phyloP scores from a whole-genome alignment of 257 asterid species.

The Salvia hispanica region DNA sequence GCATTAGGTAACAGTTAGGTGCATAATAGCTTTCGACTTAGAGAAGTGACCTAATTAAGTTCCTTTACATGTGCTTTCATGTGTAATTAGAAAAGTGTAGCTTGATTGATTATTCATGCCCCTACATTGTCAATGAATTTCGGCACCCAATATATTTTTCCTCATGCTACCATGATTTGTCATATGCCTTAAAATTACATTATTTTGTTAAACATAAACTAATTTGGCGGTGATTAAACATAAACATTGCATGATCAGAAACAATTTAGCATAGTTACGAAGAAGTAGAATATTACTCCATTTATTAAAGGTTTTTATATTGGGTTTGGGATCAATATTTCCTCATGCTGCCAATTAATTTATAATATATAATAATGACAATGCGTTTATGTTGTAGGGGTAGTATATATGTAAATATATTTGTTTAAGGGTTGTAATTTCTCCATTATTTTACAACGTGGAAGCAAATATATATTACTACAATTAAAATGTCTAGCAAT shows the following conservation, averaged over 20 bases:
- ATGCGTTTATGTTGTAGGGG: conserved; percentile 11
- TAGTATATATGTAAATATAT: no score
- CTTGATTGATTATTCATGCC: neutral
- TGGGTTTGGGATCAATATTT: neutral
- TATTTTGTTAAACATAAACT: no score
- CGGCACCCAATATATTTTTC: no score
- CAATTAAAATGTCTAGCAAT: no score
- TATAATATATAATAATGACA: neutral
- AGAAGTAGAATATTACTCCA: neutral
- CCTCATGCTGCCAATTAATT: neutral
- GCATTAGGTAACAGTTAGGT: conserved; percentile 33
- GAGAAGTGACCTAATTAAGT: conserved; percentile 24
- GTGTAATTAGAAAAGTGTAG: neutral
- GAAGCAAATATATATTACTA: no score
- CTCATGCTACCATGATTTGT: no score
- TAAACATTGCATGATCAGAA: neutral
- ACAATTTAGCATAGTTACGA: neutral
- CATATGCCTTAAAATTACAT: no score
- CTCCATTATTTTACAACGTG: no score
- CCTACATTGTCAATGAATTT: neutral
- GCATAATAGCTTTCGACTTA: conserved; percentile 16
- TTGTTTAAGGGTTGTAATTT: neutral
- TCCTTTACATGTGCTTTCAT: conserved; percentile 5
- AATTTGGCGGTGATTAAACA: neutral
- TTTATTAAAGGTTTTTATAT: neutral